Evolutionary conservation across 805 yeast species (phyloP), one percentile per base, ranked within the genome.

Genomic region (Kodamaea neixiangensis): DNA sequence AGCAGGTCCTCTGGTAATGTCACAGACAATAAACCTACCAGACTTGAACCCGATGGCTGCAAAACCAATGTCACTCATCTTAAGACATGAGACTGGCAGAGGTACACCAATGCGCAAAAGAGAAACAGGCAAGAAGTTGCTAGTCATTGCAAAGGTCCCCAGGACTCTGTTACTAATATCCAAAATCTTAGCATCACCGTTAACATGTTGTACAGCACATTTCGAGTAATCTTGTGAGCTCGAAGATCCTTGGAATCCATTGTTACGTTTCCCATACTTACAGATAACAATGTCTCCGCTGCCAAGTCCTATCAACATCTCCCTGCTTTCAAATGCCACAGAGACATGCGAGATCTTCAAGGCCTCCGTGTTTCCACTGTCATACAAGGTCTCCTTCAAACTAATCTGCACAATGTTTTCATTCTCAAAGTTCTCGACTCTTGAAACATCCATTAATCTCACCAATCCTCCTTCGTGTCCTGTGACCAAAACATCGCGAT

Each of bases 381-480:
- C 65, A 35, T 58, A 65, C 40, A 73, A 61, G 1, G 74, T 67
- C 37, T 67, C 71, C 31, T 62, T 62, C 44, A 73, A 61, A 48
- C 68, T 63, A 29, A 73, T 56, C 53, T 70, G 74, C 1, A 73
- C 59, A 6, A 61, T 56, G 34, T 61, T 61, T 45, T 68, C 74
- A 7, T 64, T 57, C 19, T 67, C 73, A 18, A 15, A 13, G 19
- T 61, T 65, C 44, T 89, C 97, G 17, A 87, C 87, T 50, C 84
- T 82, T 0, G 96, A 83, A 0, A 90, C 85, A 68, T 93, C 96
- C 83, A 91, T 85, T 7, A 93, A 73, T 48, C 97, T 77, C 0
- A 94, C 81, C 33, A 85, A 79, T 0, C 97, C 98, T 64, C 86
- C 86, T 33, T 84, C 80, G 62, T 94, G 97, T 0, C 97, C 98